Evolutionary conservation across 257 asterid species (phyloP).

Genomic region (Lavandula angustifolia): DNA sequence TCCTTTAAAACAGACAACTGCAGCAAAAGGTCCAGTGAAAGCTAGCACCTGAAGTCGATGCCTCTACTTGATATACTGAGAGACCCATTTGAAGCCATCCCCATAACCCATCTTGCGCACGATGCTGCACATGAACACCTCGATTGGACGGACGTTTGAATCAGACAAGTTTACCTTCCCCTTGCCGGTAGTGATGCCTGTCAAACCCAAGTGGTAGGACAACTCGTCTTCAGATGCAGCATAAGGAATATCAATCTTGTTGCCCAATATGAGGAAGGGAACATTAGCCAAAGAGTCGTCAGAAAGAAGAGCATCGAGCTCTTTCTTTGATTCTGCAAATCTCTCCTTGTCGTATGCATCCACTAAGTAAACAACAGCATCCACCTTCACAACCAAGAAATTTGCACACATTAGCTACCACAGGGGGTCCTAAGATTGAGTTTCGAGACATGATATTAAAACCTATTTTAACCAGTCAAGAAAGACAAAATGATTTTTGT

Average conservation of each 20-base stretch:
- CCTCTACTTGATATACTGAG: slow-evolving; percentile 52
- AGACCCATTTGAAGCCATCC: slow-evolving; percentile 64
- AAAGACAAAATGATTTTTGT: neutral
- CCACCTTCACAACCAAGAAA: slow-evolving; percentile 41
- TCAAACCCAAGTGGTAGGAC: slow-evolving; percentile 50
- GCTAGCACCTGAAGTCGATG: slow-evolving; percentile 24
- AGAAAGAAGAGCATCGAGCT: slow-evolving; percentile 59
- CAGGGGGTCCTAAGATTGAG: too few relatives aligned
- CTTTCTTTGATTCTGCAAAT: slow-evolving; percentile 59
- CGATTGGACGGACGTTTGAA: slow-evolving; percentile 52
- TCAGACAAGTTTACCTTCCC: slow-evolving; percentile 50
- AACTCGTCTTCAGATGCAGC: slow-evolving; percentile 61
- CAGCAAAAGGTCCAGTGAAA: slow-evolving; percentile 17
- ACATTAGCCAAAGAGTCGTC: slow-evolving; percentile 55
- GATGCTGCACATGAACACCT: slow-evolving; percentile 69
- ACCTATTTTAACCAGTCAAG: neutral
- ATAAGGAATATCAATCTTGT: slow-evolving; percentile 57
- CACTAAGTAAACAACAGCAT: slow-evolving; percentile 57
- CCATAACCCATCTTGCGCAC: slow-evolving; percentile 68
- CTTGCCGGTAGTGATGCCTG: slow-evolving; percentile 57
- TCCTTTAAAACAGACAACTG: slow-evolving; percentile 25
- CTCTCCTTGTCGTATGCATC: slow-evolving; percentile 62
- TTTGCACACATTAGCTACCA: slow-evolving; percentile 12
- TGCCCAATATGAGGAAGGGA: slow-evolving; percentile 58
- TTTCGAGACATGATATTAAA: neutral